These are phyloP conservation scores for Evansstolkia leycettana DNA, from an alignment of 495 filamentous ascomycete genomes.

Conservation along the genomic window DNA sequence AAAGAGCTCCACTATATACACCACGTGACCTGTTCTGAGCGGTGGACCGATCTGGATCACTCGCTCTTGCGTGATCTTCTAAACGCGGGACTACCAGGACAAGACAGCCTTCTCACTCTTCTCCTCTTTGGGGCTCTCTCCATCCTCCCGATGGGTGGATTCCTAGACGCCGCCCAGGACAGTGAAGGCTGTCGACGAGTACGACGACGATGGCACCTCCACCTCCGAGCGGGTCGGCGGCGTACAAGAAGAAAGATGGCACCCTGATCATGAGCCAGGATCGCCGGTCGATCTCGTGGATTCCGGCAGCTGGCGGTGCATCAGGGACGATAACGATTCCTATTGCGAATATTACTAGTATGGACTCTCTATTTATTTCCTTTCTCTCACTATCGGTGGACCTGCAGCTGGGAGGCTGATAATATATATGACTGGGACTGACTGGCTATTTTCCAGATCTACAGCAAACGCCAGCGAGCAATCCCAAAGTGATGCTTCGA, in stretches of 20 bases:
- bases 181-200: conserved; percentile 33
- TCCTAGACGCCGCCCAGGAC: conserved; percentile 22
- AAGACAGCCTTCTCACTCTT: conserved; percentile 4
- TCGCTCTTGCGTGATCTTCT: too few relatives aligned
- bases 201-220: conserved; percentile 32
- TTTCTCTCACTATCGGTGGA: too few relatives aligned
- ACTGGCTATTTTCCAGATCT: conserved; percentile 37
- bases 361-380: too few relatives aligned
- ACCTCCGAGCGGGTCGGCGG: conserved; percentile 54
- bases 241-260: conserved; percentile 96
- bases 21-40: too few relatives aligned
- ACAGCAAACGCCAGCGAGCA: conserved; percentile 77
- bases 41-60: not conserved
- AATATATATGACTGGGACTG: not conserved
- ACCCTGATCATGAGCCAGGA: conserved; percentile 60
- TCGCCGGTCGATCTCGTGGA: conserved; percentile 66
- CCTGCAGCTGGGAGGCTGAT: not conserved
- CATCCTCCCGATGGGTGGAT: conserved; percentile 35
- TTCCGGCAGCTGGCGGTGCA: conserved; percentile 40
- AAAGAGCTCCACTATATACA: too few relatives aligned
- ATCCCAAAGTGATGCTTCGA: conserved; percentile 81
- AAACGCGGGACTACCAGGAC: too few relatives aligned
- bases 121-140: conserved; percentile 11
- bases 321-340: conserved; percentile 50
- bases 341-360: conserved; percentile 71